These are phyloP conservation scores for Paramecium octaurelia DNA, from an alignment of 73 alveolate species.

Conservation along the genomic window DNA sequence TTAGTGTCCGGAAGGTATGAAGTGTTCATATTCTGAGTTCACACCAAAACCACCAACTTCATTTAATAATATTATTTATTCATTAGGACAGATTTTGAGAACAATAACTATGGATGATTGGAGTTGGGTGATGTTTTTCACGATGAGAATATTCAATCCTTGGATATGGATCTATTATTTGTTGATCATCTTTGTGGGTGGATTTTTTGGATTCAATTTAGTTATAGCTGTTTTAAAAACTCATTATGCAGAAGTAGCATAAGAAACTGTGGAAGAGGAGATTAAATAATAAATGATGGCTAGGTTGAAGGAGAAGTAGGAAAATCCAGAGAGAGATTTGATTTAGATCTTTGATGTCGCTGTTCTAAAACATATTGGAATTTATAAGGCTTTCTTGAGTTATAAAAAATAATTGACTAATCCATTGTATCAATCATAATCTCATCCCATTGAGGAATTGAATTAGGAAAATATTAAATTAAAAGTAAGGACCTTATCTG, in stretches of 20 bases:
- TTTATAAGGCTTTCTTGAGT: background rate
- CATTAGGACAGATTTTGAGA: background rate
- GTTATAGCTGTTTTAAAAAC: slow-evolving; percentile 32
- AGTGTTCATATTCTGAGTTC: background rate
- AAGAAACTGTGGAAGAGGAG: background rate
- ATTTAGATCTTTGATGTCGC: background rate
- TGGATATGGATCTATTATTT: background rate
- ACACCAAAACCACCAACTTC: background rate
- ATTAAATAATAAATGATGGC: background rate
- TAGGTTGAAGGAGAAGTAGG: background rate
- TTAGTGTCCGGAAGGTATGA: background rate
- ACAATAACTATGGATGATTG: background rate
- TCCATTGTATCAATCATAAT: background rate
- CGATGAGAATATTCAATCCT: slow-evolving; percentile 19
- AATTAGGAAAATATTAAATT: background rate
- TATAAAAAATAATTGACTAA: background rate
- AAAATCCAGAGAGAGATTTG: background rate
- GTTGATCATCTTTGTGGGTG: background rate
- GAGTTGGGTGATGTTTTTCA: background rate
- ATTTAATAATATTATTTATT: background rate
- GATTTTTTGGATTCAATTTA: slow-evolving; percentile 16
- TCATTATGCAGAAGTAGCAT: background rate
- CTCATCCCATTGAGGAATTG: background rate
- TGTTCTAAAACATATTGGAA: background rate
- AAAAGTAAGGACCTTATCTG: background rate